Evolutionary conservation across 2,329 filamentous ascomycete genomes (phyloP), one percentile per base, ranked within the genome.

Genomic region (Epichloe typhina): DNA sequence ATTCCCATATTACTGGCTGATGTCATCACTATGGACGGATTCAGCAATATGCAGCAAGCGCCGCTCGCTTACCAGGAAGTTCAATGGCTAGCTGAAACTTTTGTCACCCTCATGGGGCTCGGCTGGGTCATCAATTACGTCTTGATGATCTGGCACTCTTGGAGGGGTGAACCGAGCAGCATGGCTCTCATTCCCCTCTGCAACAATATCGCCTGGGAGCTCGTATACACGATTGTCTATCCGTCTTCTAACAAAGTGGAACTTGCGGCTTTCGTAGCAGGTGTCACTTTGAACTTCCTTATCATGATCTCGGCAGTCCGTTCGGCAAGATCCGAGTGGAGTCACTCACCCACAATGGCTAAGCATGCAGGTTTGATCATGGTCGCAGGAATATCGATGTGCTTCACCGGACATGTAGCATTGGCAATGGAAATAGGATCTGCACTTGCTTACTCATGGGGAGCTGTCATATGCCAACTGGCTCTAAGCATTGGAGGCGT

Each of bases 201-300:
- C 52, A 54, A 54, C 47, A 55, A 55, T 21, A 50, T 55, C 19
- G 52, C 50, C 40, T 55, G 54, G 54, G 54, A 55, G 39, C 41
- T 55, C 6, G 48, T 51, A 5, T 55, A 55, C 21, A 53, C 52
- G 11, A 3, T 52, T 4, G 42, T 55, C 12, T 54, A 51, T 47
- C 54, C 54, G 19, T 55, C 54, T 2, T 35, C 44, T 1, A 54
- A 55, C 50, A 45, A 19, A 36, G 47, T 55, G n/a, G 54, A 55
- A 41, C 50, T 52, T 13, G 42, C 46, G 7, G 52, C 49, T 33
- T 52, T 55, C 31, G 45, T 23, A 3, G 52, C 52, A 5, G 54
- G 52, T 26, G 47, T 51, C 11, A 51, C 37, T 2, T 36, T 54
- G 26, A 55, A 55, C 48, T 15, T 52, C 45, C 17, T 55, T 44